Base-by-base conservation (phyloP, 1,284 basidiomycete species). In the Entoloma clypeatum region DNA sequence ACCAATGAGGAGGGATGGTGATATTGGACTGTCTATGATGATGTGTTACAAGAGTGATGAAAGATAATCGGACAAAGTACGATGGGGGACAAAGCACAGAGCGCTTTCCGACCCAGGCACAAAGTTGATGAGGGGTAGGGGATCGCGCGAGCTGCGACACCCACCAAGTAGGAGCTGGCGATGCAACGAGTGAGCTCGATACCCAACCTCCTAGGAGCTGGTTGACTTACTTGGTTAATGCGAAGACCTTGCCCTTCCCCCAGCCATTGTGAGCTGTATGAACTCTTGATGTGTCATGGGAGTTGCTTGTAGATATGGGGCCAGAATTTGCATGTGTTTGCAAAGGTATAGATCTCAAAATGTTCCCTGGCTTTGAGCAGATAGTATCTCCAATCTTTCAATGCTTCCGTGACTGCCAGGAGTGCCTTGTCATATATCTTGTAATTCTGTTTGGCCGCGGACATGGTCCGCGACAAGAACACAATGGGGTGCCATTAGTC, bases 311-410 rank as follows among this genome's bases (percentile, higher is more conserved):
- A 45, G 2, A 10, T 41, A 45, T 0, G 29, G 43, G 0, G 34
- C 43, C 0, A 45, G 11, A 2, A 45, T 45, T 5, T 31, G 38
- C 5, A 18, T 13, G 25, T 45, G 43, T 6, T 45, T 41, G 6
- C 7, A 16, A 4, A 45, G 28, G 13, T 44, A 44, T 2, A 11
- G n/a, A n/a, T n/a, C n/a, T n/a, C n/a, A n/a, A n/a, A n/a, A n/a
- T n/a, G n/a, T n/a, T n/a, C n/a, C n/a, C n/a, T n/a, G n/a, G n/a
- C n/a, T n/a, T n/a, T n/a, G n/a, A n/a, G n/a, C n/a, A n/a, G n/a
- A n/a, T n/a, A n/a, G n/a, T n/a, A n/a, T n/a, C n/a, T n/a, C n/a
- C n/a, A n/a, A n/a, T n/a, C n/a, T n/a, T n/a, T n/a, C n/a, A n/a
- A n/a, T n/a, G n/a, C n/a, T n/a, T n/a, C n/a, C n/a, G n/a, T n/a